Base-by-base conservation (phyloP, 1,284 basidiomycete species). In the Cryptococcus sp. region DNA sequence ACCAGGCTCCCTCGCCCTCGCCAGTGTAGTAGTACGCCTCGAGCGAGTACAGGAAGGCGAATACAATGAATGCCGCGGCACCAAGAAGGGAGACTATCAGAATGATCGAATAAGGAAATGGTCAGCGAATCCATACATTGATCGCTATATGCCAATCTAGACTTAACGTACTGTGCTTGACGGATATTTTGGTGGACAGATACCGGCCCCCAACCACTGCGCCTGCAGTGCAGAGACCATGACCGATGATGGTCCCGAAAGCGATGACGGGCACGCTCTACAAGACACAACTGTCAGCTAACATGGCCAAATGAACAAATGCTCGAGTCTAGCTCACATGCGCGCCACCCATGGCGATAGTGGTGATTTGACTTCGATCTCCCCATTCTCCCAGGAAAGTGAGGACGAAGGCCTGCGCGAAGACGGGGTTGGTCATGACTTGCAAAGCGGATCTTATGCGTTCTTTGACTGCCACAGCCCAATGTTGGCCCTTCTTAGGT, bases 301-400 rank as follows among this genome's bases (percentile, higher is more conserved):
- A 46, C 30, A 8, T 35, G 30, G 30, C 23, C 35, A 35, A 30
- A 19, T 54, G 20, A 7, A 48, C 20, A 58, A 55, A 57, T 23
- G 52, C 47, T 46, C 25, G 40, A 39, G 30, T 15, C n/a, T 30
- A 13, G 83, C 88, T 68, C 71, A 97, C 94, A 81, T 98, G 92
- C 23, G 95, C 92, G 39, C 95, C 94, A 1, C 90, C 96, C 50
- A 99, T 83, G 2, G 93, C 94, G 65, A 99, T 97, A 0, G 95
- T 99, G 0, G 96, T 90, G 68, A 99, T 95, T 80, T 99, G 96
- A 72, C 90, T 93, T 47, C 95, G 82, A 79, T 99, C 96, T 1
- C 95, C 96, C 95, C 95, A 99, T 78, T 99, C 95, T 22, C 94
- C 96, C 13, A 99, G 82, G 79, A 99, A 99, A 0, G 95, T 98